These are phyloP conservation scores for Penicillium sp. DNA, from an alignment of 2,329 filamentous ascomycete species.

Conservation along the genomic window DNA sequence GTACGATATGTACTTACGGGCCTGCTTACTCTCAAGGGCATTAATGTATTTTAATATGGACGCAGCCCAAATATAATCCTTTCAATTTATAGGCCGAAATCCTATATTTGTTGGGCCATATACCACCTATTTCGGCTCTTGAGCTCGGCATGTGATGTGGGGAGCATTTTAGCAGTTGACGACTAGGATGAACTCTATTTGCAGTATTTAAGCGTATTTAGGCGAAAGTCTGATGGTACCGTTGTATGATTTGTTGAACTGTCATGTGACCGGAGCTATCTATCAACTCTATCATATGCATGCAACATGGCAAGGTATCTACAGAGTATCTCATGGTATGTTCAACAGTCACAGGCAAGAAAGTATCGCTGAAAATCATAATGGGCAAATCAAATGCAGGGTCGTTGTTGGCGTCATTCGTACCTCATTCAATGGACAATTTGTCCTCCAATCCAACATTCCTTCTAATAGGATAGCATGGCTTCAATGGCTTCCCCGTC, in stretches of 20 bases:
- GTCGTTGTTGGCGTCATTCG: not conserved
- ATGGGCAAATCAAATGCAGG: slow-evolving; percentile 12
- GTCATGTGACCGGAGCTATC: not conserved
- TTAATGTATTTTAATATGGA: not conserved
- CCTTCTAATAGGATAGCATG: slow-evolving; percentile 19
- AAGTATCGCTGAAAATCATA: slow-evolving; percentile 1
- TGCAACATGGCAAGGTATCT: not conserved
- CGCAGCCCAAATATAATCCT: not conserved
- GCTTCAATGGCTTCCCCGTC: slow-evolving; percentile 31
- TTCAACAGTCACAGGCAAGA: not conserved
- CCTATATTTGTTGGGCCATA: not conserved
- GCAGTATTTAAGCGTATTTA: not conserved
- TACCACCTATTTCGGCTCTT: not conserved
- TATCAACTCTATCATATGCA: not conserved
- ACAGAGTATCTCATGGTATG: not conserved
- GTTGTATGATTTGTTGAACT: not conserved
- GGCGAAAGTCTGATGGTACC: not conserved
- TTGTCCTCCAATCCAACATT: slow-evolving; percentile 22
- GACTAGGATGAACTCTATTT: not conserved
- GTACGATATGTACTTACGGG: not conserved
- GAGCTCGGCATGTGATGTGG: slow-evolving; percentile 5
- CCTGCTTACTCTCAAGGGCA: not conserved
- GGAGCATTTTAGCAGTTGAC: not conserved
- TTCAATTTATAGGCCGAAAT: not conserved
- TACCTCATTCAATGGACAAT: slow-evolving; percentile 24